These are phyloP conservation scores for Magnusiomyces fungicola DNA, from an alignment of 1,139 yeast species.

Conservation along the genomic window DNA sequence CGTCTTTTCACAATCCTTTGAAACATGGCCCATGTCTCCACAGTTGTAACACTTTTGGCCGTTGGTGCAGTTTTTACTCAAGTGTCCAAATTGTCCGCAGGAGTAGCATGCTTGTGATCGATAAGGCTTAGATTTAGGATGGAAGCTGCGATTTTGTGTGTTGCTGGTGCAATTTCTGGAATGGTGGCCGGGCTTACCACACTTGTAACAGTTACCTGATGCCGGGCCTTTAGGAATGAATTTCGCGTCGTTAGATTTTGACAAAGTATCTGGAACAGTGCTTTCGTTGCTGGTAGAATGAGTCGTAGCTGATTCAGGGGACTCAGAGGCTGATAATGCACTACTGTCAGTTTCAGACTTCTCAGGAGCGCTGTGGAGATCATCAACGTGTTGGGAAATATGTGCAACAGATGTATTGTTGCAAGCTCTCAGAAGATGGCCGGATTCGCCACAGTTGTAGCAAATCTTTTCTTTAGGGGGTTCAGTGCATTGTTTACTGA, in stretches of 20 bases:
- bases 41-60: conserved; percentile 78
- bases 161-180: conserved; percentile 87
- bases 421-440: conserved; percentile 68
- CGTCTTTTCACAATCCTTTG: conserved; percentile 70
- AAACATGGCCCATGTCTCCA: conserved; percentile 83
- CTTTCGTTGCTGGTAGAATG: neutral
- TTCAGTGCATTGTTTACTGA: conserved; percentile 66
- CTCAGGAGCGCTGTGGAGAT: neutral
- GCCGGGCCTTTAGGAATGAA: conserved; percentile 14
- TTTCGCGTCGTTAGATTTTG: conserved; percentile 5
- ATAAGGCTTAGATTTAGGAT: conserved; percentile 26
- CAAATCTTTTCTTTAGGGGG: conserved; percentile 41
- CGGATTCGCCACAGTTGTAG: conserved; percentile 80
- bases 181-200: conserved; percentile 90
- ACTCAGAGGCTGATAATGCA: neutral
- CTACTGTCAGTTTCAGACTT: neutral
- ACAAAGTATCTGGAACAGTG: neutral
- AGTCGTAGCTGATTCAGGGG: neutral
- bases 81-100: conserved; percentile 84
- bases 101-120: conserved; percentile 68
- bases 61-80: conserved; percentile 32
- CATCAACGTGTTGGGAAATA: neutral
- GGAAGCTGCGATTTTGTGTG: neutral
- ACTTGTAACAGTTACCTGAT: conserved; percentile 58
- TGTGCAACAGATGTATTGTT: conserved; percentile 8